phyloP scores from a whole-genome alignment of 768 basidiomycete species.

The Phaffia australis region DNA sequence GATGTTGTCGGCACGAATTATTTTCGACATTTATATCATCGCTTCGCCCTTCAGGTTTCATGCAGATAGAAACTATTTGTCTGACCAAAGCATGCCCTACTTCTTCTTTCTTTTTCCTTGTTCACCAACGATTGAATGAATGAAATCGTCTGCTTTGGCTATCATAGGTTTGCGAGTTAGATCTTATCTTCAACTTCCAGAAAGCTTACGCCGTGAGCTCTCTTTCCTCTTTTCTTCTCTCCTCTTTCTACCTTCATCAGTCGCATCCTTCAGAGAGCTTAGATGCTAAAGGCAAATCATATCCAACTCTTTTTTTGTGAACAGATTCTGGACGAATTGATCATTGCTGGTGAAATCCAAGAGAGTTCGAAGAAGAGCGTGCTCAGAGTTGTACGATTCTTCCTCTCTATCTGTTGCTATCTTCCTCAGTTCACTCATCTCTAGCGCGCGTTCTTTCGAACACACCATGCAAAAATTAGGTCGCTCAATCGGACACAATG shows the following conservation, averaged over 20 bases:
- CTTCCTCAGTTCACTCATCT: background rate
- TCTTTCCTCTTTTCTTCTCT: background rate
- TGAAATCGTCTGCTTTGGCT: background rate
- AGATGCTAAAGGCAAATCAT: background rate
- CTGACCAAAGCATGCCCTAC: no score
- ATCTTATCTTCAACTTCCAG: conserved; percentile 96
- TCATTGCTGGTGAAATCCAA: conserved; percentile 86
- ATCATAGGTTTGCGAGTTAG: conserved; percentile 55
- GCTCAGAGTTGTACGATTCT: conserved; percentile 39
- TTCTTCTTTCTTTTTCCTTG: background rate
- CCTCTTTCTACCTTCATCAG: conserved; percentile 3
- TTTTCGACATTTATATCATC: background rate
- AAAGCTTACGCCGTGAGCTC: conserved; percentile 68
- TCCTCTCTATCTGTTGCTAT: background rate
- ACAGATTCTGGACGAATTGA: conserved; percentile 73
- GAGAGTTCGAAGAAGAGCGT: conserved; percentile 72
- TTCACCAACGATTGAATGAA: background rate
- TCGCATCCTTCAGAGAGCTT: background rate
- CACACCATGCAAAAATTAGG: conserved; percentile 27
- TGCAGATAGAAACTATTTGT: background rate
- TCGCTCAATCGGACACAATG: conserved; percentile 41
- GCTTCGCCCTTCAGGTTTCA: background rate
- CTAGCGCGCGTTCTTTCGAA: background rate
- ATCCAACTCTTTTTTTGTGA: background rate
- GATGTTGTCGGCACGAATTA: background rate